These are phyloP conservation scores for Brasilioporus rufonigricans DNA, from an alignment of 768 basidiomycete genomes.

Conservation along the genomic window DNA sequence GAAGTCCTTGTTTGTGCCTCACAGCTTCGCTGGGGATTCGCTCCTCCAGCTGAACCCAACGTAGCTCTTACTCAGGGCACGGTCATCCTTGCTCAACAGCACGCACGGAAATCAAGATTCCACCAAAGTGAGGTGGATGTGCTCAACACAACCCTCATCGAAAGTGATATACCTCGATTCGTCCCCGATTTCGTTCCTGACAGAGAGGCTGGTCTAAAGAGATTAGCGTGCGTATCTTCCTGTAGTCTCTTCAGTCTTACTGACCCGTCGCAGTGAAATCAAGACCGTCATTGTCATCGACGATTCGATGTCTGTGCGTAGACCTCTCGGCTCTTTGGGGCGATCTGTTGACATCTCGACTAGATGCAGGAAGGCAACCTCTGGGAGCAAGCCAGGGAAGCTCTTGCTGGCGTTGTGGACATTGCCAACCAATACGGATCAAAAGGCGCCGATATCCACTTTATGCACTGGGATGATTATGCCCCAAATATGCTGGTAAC, in stretches of 20 bases:
- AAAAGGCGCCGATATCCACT: slow-evolving; percentile 42
- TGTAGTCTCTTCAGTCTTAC: not conserved
- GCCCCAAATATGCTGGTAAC: slow-evolving; percentile 28
- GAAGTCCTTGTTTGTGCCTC: no score
- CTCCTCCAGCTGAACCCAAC: slow-evolving; percentile 5
- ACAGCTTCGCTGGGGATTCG: no score
- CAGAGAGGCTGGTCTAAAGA: slow-evolving; percentile 21
- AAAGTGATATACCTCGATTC: slow-evolving; percentile 28
- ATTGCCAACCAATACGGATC: slow-evolving; percentile 36
- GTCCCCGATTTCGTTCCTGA: slow-evolving; percentile 14
- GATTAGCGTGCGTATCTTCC: slow-evolving; percentile 27
- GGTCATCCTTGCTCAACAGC: slow-evolving; percentile 30
- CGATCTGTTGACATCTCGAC: not conserved
- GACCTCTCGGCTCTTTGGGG: not conserved
- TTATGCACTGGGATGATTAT: slow-evolving; percentile 37
- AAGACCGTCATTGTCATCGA: slow-evolving; percentile 43
- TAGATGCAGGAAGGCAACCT: slow-evolving; percentile 40
- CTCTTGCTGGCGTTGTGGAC: slow-evolving; percentile 41
- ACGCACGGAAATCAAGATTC: not conserved
- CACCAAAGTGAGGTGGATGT: slow-evolving; percentile 11
- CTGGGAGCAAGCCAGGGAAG: slow-evolving; percentile 40
- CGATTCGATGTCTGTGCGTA: slow-evolving; percentile 38
- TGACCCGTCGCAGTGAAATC: slow-evolving; percentile 30
- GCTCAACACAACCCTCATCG: slow-evolving; percentile 28
- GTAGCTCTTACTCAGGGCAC: slow-evolving; percentile 25